phyloP scores from a whole-genome alignment of 192 early-diverging fungal species.

The Backusella liffmaniae region DNA sequence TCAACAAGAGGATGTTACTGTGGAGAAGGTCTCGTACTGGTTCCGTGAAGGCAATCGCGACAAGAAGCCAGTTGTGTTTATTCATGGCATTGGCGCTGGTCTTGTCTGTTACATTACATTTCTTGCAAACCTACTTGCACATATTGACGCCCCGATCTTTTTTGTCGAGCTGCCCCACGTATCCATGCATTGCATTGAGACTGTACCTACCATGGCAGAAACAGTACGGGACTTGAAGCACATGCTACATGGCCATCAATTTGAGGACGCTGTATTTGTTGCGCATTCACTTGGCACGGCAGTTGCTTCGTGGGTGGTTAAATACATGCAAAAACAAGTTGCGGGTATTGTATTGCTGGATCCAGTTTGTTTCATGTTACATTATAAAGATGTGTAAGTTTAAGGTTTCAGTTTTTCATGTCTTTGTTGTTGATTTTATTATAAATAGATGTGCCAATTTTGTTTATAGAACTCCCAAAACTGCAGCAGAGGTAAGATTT shows the following conservation, averaged over 20 bases:
- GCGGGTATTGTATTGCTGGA: conserved; percentile 60
- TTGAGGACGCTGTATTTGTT: conserved; percentile 58
- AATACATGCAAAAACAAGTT: conserved; percentile 50
- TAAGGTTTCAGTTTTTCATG: neutral
- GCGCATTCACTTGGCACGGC: conserved; percentile 69
- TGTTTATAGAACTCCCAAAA: conserved; percentile 45
- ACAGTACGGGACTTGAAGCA: conserved; percentile 52
- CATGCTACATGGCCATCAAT: conserved; percentile 54
- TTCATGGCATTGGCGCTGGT: conserved; percentile 71
- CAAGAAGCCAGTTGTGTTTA: conserved; percentile 37
- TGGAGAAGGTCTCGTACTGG: conserved; percentile 33
- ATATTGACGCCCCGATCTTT: conserved; percentile 42
- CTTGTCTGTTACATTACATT: conserved; percentile 54
- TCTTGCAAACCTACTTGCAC: conserved; percentile 38
- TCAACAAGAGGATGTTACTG: neutral
- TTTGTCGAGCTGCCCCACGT: conserved; percentile 61
- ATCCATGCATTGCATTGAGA: conserved; percentile 59
- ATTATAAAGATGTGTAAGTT: conserved; percentile 52
- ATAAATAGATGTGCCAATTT: conserved; percentile 53
- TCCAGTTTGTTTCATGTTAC: conserved; percentile 65
- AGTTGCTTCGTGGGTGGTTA: conserved; percentile 57
- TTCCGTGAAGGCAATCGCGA: conserved; percentile 23
- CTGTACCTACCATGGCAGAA: conserved; percentile 57
- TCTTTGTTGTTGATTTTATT: neutral
- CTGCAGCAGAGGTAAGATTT: conserved; percentile 38